Evolutionary conservation across 106 monocot species (phyloP).

Genomic region (Dioscorea alata): DNA sequence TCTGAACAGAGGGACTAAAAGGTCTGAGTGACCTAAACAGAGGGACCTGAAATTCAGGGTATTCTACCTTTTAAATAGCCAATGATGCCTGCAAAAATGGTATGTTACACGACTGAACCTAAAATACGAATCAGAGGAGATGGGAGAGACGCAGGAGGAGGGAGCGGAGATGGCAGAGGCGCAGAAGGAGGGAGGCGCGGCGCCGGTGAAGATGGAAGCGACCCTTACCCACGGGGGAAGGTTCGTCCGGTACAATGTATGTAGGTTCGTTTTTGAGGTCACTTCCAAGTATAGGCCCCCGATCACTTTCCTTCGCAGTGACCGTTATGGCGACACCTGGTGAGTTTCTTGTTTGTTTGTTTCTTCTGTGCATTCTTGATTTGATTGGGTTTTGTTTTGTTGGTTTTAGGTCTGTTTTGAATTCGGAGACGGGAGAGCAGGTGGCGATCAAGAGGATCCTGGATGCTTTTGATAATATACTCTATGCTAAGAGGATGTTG

Average conservation of each 20-base stretch:
- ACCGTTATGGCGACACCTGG: conserved; percentile 97
- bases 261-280: conserved; percentile 91
- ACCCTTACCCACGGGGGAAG: conserved; percentile 75
- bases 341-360: conserved; percentile 2
- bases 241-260: conserved; percentile 95
- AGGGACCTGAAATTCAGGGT: too few relatives aligned
- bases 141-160: conserved; percentile 24
- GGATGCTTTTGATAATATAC: conserved; percentile 91
- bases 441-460: conserved; percentile 97
- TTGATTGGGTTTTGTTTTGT: neutral
- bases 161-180: neutral
- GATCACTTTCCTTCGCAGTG: conserved; percentile 92
- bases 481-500: conserved; percentile 92
- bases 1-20: too few relatives aligned
- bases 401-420: conserved; percentile 64
- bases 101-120: too few relatives aligned
- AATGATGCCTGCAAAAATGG: too few relatives aligned
- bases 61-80: too few relatives aligned
- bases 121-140: too few relatives aligned
- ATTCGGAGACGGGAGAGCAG: conserved; percentile 91
- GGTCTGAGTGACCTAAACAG: too few relatives aligned
- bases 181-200: neutral
- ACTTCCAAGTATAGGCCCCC: conserved; percentile 92
- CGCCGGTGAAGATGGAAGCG: conserved; percentile 26
- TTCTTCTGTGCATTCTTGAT: neutral